Base-by-base conservation (phyloP, 176 grass and related monocot species). In the Thalia dealbata region DNA sequence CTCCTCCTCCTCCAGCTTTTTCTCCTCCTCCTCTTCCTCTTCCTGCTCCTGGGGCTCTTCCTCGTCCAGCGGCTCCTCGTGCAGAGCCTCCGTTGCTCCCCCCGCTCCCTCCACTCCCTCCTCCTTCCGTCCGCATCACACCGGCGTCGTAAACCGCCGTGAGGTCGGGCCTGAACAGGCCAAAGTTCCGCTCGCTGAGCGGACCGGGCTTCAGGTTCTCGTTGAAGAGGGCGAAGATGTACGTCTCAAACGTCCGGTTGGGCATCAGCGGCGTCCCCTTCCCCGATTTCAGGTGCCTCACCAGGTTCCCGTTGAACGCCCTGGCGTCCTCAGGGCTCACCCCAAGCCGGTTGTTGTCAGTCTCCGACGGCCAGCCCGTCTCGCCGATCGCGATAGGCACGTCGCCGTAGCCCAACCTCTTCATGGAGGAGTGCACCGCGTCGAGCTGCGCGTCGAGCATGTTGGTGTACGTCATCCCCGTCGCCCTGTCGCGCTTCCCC, bases 361-460 rank as follows among this genome's bases (percentile, higher is more conserved):
- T 35, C 65, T 9, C 30, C 19, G 65, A 44, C 8, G 65, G 65
- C 65, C 65, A 68, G 0, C 92, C 92, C 0, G 92, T 91, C 89
- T 96, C 92, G 1, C 92, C 92, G 2, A 96, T 59, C 18, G 82
- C 87, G 75, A 96, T 90, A 10, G 70, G 61, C 7, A 96, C 92
- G n/a, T 85, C 92, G 0, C 80, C 84, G 76, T 45, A 96, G 0
- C 84, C 84, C 25, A 88, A 69, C 64, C 50, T 79, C 19, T 82
- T 72, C 92, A 96, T 96, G 2, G 92, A 86, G 0, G 72, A 59
- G 84, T 90, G 79, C 22, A 96, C 52, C 19, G 92, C 92, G 76
- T 96, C 92, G 56, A 96, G 84, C 87, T 92, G 89, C 4, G 92
- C 82, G 41, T 87, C 80, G 26, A 96, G 78, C 89, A 92, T 92